Evolutionary conservation across 2,329 filamentous ascomycete genomes (phyloP), one percentile per base, ranked within the genome.

Genomic region (Nigrospora sphaerica): DNA sequence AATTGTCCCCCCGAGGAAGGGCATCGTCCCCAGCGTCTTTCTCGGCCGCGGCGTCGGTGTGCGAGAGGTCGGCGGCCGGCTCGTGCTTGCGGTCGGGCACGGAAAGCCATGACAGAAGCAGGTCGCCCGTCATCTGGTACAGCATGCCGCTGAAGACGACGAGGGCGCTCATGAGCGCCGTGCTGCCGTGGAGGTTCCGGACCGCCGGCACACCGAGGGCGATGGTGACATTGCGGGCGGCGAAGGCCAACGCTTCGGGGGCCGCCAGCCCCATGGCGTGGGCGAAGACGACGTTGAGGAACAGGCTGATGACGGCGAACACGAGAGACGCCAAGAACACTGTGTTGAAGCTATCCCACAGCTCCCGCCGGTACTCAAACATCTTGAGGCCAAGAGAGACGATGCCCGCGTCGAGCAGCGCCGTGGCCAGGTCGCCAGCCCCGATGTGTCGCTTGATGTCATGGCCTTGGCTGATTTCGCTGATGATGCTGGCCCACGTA

Each of bases 381-480:
- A 64, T 62, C 49, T 64, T 64, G 49, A 63, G 56, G 0, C 61
- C 60, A 47, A 63, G 49, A 33, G 55, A 60, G 19, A 58, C 54
- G 31, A 64, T 62, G 11, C 62, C 62, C 6, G 61, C 60, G 31
- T 64, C 61, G 10, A 64, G 46, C 11, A 64, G 45, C 2, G 56
- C 50, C 10, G 50, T 48, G 10, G 59, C 54, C 9, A 63, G 46
- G 39, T 63, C 61, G 16, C 61, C 62, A 7, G 60, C 58, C 3
- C 62, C 62, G 13, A 64, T 50, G 34, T 61, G 48, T 6, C 39
- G 44, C 2, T 41, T 35, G 3, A 55, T 6, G 32, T 49, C 42
- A 18, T 46, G 42, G 12, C 53, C 52, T 6, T 47, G 12, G 6
- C 36, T 17, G 16, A 56, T 40, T n/a, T 51, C 46, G n/a, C 50